phyloP scores from a whole-genome alignment of 176 grass and related monocot species.

The Oryza meyeriana region DNA sequence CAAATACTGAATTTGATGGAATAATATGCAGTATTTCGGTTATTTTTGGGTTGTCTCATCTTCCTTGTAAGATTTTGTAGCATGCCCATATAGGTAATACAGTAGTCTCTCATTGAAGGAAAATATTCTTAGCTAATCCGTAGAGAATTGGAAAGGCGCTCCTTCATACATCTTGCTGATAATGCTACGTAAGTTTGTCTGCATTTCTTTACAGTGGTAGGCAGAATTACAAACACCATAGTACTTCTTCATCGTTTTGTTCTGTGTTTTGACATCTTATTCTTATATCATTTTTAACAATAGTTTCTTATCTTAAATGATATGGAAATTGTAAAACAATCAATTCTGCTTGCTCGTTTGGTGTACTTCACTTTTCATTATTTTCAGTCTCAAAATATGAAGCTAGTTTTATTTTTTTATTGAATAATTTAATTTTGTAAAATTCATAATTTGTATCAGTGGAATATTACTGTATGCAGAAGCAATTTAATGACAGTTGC shows the following conservation, averaged over 20 bases:
- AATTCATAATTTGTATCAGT: background rate
- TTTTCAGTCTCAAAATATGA: background rate
- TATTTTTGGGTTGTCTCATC: background rate
- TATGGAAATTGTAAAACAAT: no score
- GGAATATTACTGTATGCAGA: background rate
- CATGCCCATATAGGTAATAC: background rate
- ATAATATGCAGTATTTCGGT: constrained; percentile 1
- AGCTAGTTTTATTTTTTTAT: background rate
- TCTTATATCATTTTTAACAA: background rate
- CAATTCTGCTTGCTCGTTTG: background rate
- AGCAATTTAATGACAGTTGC: background rate
- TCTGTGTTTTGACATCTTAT: no score
- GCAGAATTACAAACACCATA: no score
- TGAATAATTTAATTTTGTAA: background rate
- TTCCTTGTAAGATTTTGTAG: background rate
- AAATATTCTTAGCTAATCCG: background rate
- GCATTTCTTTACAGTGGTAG: background rate
- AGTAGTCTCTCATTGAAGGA: no score
- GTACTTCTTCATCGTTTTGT: background rate
- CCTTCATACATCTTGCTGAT: no score
- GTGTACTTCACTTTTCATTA: background rate
- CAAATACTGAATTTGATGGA: constrained; percentile 15
- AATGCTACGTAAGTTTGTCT: background rate
- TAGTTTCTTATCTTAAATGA: background rate
- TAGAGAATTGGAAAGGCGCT: background rate